Evolutionary conservation across 2,329 filamentous ascomycete species (phyloP).

Genomic region (Colletotrichum musicola): DNA sequence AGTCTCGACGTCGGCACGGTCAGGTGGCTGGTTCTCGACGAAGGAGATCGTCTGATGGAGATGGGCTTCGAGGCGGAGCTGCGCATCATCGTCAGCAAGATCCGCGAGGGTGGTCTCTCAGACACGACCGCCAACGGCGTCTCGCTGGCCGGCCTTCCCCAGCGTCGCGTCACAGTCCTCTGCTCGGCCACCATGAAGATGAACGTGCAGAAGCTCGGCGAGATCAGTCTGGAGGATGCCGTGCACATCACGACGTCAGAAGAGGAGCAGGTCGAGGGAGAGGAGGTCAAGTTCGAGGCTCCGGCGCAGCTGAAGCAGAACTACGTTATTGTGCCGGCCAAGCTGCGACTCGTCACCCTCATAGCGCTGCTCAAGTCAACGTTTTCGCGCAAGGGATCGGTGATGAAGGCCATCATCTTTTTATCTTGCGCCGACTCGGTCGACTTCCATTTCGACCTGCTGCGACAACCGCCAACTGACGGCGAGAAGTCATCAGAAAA

Average conservation of each 20-base stretch:
- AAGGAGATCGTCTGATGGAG: constrained; percentile 98
- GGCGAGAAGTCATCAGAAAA: constrained; percentile 38
- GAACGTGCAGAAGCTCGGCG: constrained; percentile 92
- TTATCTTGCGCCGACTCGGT: constrained; percentile 97
- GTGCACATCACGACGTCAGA: constrained; percentile 82
- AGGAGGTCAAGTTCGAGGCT: constrained; percentile 76
- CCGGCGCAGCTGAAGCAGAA: constrained; percentile 95
- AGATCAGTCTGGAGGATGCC: constrained; percentile 95
- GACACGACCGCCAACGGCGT: constrained; percentile 71
- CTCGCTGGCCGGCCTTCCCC: constrained; percentile 74
- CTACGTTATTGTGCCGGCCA: constrained; percentile 88
- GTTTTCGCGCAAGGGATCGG: constrained; percentile 88
- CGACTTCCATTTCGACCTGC: constrained; percentile 93
- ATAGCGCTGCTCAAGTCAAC: constrained; percentile 86
- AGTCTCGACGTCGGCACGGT: constrained; percentile 89
- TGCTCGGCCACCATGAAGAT: constrained; percentile 99
- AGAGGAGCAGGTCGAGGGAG: constrained; percentile 60
- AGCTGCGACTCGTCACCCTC: constrained; percentile 89
- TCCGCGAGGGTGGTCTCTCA: constrained; percentile 74
- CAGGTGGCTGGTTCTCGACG: constrained; percentile 93
- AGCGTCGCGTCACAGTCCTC: constrained; percentile 85
- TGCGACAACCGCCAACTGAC: constrained; percentile 60
- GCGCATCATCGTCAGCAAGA: constrained; percentile 83
- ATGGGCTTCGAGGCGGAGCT: constrained; percentile 96
- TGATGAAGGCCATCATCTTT: constrained; percentile 98